Evolutionary conservation across 2,329 filamentous ascomycete species (phyloP).

Genomic region (Metarhizium anisopliae): DNA sequence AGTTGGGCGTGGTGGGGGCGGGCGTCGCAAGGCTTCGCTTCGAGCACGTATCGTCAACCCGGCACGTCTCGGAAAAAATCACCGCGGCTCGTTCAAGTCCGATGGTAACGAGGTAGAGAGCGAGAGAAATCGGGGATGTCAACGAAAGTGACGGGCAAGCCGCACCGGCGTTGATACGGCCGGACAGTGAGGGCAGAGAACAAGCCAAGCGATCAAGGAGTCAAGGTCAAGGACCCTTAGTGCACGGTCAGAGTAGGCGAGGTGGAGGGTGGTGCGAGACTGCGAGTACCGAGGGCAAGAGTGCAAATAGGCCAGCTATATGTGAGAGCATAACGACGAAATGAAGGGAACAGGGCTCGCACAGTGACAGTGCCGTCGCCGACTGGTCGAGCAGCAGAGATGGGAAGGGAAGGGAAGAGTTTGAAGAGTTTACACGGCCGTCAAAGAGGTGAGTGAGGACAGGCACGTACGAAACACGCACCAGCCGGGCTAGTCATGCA

Average conservation of each 20-base stretch:
- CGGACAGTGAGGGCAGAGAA: not conserved
- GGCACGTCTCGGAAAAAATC: not conserved
- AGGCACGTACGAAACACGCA: not conserved
- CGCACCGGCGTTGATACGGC: not conserved
- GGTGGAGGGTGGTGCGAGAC: not conserved
- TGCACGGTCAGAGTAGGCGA: constrained; percentile 1
- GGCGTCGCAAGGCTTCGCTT: not conserved
- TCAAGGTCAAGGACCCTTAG: not conserved
- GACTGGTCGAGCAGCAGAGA: not conserved
- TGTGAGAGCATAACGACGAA: constrained; percentile 14
- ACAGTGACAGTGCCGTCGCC: too few species aligned
- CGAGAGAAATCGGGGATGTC: not conserved
- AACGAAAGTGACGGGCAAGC: not conserved
- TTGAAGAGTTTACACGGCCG: not conserved
- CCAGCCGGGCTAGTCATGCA: not conserved
- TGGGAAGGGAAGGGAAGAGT: not conserved
- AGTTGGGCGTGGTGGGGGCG: not conserved
- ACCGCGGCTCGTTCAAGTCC: not conserved
- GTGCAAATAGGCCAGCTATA: constrained; percentile 19
- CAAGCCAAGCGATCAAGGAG: not conserved
- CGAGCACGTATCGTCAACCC: not conserved
- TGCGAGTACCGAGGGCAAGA: not conserved
- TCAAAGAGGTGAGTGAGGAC: too few species aligned
- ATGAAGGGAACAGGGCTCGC: not conserved
- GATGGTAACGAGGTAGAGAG: not conserved